Base-by-base conservation (phyloP, 2,329 filamentous ascomycete species). In the Coleophoma crateriformis region DNA sequence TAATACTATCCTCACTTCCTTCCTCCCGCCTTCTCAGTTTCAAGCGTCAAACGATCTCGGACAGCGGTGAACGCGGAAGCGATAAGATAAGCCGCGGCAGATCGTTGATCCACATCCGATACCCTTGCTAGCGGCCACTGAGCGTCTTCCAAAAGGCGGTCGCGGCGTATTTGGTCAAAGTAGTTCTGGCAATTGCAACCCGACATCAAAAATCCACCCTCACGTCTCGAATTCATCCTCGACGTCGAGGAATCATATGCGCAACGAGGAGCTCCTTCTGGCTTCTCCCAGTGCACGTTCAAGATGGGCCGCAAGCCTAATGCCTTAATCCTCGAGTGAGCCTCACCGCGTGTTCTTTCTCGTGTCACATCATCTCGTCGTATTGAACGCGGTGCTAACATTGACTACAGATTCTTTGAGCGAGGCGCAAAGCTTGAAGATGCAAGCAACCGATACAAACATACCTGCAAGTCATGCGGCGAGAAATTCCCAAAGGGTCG, bases 401-500 rank as follows among this genome's bases (percentile, higher is more conserved):
- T 27, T 27, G 27, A 27, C 27, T 27, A 27, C 33, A n/a, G 41
- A 40, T 43, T 41, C 74, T 96, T 96, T 68, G 82, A 88, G 67
- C 82, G 90, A 59, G 91, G 91, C 10, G 80, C 82, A 37, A 96
- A 96, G 71, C 79, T 96, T 61, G 83, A 86, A 64, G 90, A 96
- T 71, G 86, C 88, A 56, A 94, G 88, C 73, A 96, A 95, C 68
- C 83, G 91, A 51, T 96, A 96, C 65, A 85, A 89, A 60, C 89
- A 96, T 65, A 94, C 88, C 12, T 96, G 90, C 79, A 92, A 88
- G 68, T 78, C 84, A 57, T 95, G 90, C 67, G 89, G 89, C 58
- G 87, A 94, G 69, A 86, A 87, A 67, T 96, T 96, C 55, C 87
- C 89, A 55, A 95, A 95, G 66, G 91, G 91, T 53, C 83, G 91